phyloP scores from a whole-genome alignment of 1,284 basidiomycete genomes.

The Apiotrichum gamsii region DNA sequence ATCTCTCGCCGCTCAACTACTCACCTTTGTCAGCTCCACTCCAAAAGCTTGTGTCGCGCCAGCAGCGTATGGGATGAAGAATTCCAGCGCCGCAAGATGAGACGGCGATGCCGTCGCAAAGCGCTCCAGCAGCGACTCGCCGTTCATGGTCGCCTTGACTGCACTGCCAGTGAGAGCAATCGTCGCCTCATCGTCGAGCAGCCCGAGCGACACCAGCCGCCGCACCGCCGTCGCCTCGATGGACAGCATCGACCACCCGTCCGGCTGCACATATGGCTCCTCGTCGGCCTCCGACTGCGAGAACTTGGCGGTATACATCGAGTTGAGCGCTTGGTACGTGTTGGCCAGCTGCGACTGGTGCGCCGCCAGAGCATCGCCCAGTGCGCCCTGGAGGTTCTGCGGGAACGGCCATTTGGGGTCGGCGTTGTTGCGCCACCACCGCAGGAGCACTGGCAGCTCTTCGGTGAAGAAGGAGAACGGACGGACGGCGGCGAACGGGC shows the following conservation, averaged over 20 bases:
- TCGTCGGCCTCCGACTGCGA: slow-evolving; percentile 27
- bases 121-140: slow-evolving; percentile 29
- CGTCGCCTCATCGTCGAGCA: slow-evolving; percentile 22
- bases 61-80: slow-evolving; percentile 24
- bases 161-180: slow-evolving; percentile 17
- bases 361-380: slow-evolving; percentile 6
- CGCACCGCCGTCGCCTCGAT: slow-evolving; percentile 27
- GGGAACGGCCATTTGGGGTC: slow-evolving; percentile 29
- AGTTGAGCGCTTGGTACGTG: slow-evolving; percentile 8
- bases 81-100: slow-evolving; percentile 29
- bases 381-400: slow-evolving; percentile 9
- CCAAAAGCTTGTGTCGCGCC: slow-evolving; percentile 26
- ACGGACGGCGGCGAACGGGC: slow-evolving; percentile 1
- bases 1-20: background rate
- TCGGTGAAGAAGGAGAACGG: slow-evolving; percentile 28
- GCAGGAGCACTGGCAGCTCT: slow-evolving; percentile 25
- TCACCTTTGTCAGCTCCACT: slow-evolving; percentile 25
- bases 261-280: slow-evolving; percentile 28
- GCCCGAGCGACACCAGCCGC: slow-evolving; percentile 22
- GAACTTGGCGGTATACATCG: slow-evolving; percentile 14
- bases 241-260: slow-evolving; percentile 34
- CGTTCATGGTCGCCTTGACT: slow-evolving; percentile 9
- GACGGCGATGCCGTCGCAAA: slow-evolving; percentile 18
- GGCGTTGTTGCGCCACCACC: slow-evolving; percentile 34
- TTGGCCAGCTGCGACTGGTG: slow-evolving; percentile 2